Percentiles rank a stretch among this genome's conserved stretches.
Conservation (phyloP, 306 rosid species). For the Sophora flavescens region DNA sequence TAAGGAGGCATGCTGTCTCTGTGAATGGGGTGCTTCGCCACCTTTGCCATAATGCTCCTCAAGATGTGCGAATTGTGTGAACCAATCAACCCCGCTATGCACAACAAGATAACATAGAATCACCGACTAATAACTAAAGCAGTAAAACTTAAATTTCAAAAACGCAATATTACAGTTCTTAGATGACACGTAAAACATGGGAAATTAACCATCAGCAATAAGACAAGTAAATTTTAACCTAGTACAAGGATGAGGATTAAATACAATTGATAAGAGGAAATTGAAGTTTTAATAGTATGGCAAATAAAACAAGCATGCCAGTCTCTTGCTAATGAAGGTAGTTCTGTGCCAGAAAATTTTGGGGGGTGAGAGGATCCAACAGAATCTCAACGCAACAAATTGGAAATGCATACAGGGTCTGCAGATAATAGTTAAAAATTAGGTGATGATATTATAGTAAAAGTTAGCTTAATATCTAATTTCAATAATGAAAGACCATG, state of each 20-base stretch:
- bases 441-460: constrained; percentile 4
- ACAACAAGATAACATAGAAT: constrained; percentile 46
- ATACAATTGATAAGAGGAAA: constrained; percentile 8
- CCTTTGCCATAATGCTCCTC: constrained; percentile 90
- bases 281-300: constrained; percentile 3
- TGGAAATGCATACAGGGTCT: constrained; percentile 25
- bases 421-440: constrained; percentile 10
- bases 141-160: constrained; percentile 24
- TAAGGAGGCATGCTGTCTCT: constrained; percentile 92
- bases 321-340: not conserved
- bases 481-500: constrained; percentile 16
- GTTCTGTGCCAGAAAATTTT: constrained; percentile 13
- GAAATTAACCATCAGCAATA: constrained; percentile 17
- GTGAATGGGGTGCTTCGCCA: constrained; percentile 71
- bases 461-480: constrained; percentile 19
- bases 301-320: constrained; percentile 15
- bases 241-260: constrained; percentile 13
- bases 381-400: not conserved
- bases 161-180: constrained; percentile 21
- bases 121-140: constrained; percentile 23
- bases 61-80: constrained; percentile 98
- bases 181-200: constrained; percentile 24
- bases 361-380: not conserved
- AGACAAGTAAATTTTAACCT: constrained; percentile 13
- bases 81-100: constrained; percentile 94